Evolutionary conservation across 306 rosid genomes (phyloP).

Genomic region (Trifolium subterraneum): DNA sequence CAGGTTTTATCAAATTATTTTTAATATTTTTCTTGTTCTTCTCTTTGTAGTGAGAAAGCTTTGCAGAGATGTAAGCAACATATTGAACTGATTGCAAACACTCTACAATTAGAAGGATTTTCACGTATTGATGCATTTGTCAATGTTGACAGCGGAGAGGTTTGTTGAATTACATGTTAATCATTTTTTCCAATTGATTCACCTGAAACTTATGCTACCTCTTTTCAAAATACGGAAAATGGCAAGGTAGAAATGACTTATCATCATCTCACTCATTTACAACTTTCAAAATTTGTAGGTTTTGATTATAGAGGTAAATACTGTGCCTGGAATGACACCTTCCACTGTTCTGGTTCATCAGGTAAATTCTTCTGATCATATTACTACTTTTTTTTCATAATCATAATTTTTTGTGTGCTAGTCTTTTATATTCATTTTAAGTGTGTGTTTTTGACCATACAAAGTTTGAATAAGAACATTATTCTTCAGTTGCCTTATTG

Average conservation of each 20-base stretch:
- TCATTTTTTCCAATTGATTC: not conserved
- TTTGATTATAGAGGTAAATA: slow-evolving; percentile 88
- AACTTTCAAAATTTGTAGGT: slow-evolving; percentile 57
- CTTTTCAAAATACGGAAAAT: not conserved
- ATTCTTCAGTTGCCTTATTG: not conserved
- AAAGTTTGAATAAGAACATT: not conserved
- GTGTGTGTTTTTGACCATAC: not conserved
- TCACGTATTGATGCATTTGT: slow-evolving; percentile 94
- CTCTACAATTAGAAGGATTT: slow-evolving; percentile 85
- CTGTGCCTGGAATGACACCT: slow-evolving; percentile 99
- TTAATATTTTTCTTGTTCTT: slow-evolving; percentile 32
- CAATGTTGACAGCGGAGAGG: slow-evolving; percentile 91
- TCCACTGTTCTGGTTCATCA: slow-evolving; percentile 96
- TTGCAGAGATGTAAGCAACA: slow-evolving; percentile 69
- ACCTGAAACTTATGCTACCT: not conserved
- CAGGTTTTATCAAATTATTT: slow-evolving; percentile 29
- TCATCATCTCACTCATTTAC: slow-evolving; percentile 33
- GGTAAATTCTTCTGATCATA: slow-evolving; percentile 51
- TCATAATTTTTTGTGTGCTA: not conserved
- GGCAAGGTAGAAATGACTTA: slow-evolving; percentile 18
- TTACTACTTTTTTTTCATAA: slow-evolving; percentile 17
- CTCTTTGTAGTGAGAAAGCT: slow-evolving; percentile 60
- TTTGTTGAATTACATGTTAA: slow-evolving; percentile 39
- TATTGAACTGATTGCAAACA: slow-evolving; percentile 83
- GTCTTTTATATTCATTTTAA: not conserved